These are phyloP conservation scores for Vairimorpha ceranae DNA, from an alignment of 371 early-diverging fungal species.

Conservation along the genomic window DNA sequence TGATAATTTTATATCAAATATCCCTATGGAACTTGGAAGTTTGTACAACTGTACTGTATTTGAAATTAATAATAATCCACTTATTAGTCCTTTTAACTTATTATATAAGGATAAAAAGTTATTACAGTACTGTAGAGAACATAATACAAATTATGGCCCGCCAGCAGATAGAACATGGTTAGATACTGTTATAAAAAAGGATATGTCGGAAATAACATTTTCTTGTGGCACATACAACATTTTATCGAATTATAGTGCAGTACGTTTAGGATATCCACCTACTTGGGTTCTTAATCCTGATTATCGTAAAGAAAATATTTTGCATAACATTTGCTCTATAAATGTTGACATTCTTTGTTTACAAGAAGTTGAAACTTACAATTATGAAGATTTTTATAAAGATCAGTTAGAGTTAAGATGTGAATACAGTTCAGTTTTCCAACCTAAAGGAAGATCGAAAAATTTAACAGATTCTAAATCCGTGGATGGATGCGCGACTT, in stretches of 20 bases:
- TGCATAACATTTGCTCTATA: conserved; percentile 75
- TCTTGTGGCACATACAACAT: conserved; percentile 87
- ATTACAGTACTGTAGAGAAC: conserved; percentile 79
- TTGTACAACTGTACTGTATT: conserved; percentile 80
- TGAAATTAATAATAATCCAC: conserved; percentile 88
- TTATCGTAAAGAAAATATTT: conserved; percentile 77
- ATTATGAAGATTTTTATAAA: conserved; percentile 72
- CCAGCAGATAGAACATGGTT: conserved; percentile 85
- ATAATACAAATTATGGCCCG: conserved; percentile 68
- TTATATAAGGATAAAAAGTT: conserved; percentile 74
- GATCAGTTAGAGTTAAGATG: conserved; percentile 60
- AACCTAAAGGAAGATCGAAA: conserved; percentile 80
- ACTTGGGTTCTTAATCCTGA: conserved; percentile 89
- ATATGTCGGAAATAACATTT: conserved; percentile 65
- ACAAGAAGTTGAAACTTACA: conserved; percentile 67
- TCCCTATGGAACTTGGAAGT: conserved; percentile 83
- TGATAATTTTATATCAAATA: conserved; percentile 76
- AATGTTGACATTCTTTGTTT: conserved; percentile 85
- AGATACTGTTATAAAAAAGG: conserved; percentile 66
- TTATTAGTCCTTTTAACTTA: conserved; percentile 72
- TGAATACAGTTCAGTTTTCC: conserved; percentile 78
- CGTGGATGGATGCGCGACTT: conserved; percentile 94
- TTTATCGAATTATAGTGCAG: conserved; percentile 79
- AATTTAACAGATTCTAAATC: conserved; percentile 75
- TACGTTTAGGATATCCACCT: conserved; percentile 84